Evolutionary conservation across 2,329 filamentous ascomycete genomes (phyloP), one percentile per base, ranked within the genome.

Genomic region (Septoria petroselini): DNA sequence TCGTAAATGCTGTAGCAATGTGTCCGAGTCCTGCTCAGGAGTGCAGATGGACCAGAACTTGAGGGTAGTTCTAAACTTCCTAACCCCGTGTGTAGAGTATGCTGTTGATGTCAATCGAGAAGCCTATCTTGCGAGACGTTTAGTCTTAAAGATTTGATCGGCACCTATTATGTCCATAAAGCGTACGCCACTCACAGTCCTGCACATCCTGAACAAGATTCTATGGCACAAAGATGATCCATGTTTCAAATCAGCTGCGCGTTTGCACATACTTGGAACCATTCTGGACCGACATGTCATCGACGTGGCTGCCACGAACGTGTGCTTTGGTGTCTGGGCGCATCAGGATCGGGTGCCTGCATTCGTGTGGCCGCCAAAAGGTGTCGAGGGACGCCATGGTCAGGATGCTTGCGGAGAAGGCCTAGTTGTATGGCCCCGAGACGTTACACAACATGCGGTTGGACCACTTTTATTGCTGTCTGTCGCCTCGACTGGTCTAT

Each of bases 131-230:
- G n/a, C n/a, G 34, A 38, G 12, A 38, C 14, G 7, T 5, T 12
- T 9, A 9, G 4, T 18, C 19, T 38, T 38, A 38, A 18, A 12
- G 12, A 19, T 38, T 15, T 38, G 7, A 19, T 11, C 34, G 17
- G 34, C 11, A 3, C 34, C 17, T 4, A 19, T 12, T 19, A 11
- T 21, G 9, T 19, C 34, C 34, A 4, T 4, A 33, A 38, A 21
- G 5, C 12, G 18, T 37, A 17, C 8, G 15, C 34, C 34, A 18
- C 17, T 19, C 21, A 17, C 11, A 18, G 5, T 38, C 34, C 34
- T 38, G 34, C 34, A 38, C 34, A 21, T 38, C 14, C 15, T 11
- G 34, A 38, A 21, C 17, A 38, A 38, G 34, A 38, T 38, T 38
- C 34, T 17, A 18, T 12, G 34, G 34, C 15, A 38, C 17, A 18